phyloP scores from a whole-genome alignment of 441 rosid species.

The Biscutella auriculata region DNA sequence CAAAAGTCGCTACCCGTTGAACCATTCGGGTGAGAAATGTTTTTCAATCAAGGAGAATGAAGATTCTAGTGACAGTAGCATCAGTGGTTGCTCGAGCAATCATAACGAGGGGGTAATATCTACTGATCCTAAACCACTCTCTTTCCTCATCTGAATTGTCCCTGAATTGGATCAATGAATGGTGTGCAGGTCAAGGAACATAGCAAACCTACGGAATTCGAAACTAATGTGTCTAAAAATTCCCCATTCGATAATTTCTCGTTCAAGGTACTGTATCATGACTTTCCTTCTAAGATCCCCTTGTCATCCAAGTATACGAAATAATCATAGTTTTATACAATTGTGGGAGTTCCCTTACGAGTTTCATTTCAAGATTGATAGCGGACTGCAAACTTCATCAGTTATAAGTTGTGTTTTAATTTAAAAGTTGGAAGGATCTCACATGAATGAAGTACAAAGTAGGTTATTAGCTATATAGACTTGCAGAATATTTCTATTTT shows the following conservation, averaged over 20 bases:
- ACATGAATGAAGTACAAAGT: not conserved
- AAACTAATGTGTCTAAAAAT: constrained; percentile 43
- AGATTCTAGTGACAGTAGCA: constrained; percentile 57
- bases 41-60: constrained; percentile 53
- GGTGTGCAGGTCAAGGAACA: constrained; percentile 63
- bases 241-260: constrained; percentile 80
- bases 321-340: not conserved
- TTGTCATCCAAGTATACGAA: not conserved
- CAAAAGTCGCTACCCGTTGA: constrained; percentile 71
- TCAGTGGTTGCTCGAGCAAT: constrained; percentile 51
- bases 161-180: constrained; percentile 8
- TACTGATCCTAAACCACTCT: constrained; percentile 1
- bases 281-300: not conserved
- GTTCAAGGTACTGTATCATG: constrained; percentile 51
- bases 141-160: not conserved
- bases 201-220: constrained; percentile 46
- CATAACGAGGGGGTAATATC: constrained; percentile 64
- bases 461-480: constrained; percentile 3
- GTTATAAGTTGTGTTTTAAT: not conserved
- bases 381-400: not conserved
- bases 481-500: not conserved
- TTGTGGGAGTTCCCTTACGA: not conserved
- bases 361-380: not conserved
- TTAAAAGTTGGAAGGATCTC: not conserved
- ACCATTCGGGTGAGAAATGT: constrained; percentile 33